phyloP scores from a whole-genome alignment of 768 basidiomycete genomes.

The Lentinula lateritia region DNA sequence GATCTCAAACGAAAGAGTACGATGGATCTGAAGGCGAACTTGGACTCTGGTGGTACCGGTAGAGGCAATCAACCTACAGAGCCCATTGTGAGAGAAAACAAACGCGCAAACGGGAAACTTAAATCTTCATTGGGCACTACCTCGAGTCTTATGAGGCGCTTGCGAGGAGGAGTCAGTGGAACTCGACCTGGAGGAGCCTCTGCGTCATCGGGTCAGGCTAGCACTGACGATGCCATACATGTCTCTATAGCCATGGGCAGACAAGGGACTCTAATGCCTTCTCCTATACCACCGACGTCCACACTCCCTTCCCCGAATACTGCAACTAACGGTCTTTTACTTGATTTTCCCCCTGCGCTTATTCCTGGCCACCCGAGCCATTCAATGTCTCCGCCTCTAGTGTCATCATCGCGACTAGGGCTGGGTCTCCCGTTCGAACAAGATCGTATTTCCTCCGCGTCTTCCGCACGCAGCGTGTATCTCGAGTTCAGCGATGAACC shows the following conservation, averaged over 20 bases:
- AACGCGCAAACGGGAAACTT: background rate
- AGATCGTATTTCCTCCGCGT: background rate
- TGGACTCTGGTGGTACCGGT: background rate
- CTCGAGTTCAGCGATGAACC: background rate
- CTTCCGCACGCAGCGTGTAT: conserved; percentile 1
- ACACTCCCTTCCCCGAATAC: background rate
- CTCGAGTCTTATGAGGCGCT: conserved; percentile 10
- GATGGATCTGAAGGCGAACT: background rate
- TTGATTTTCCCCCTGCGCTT: background rate
- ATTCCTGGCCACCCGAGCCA: conserved; percentile 1
- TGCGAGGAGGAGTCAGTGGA: conserved; percentile 10
- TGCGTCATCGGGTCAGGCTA: background rate
- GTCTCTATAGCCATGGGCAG: background rate
- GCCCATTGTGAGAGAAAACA: background rate
- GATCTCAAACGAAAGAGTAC: conserved; percentile 24
- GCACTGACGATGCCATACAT: background rate
- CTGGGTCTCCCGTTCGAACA: background rate
- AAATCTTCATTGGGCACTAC: conserved; percentile 3
- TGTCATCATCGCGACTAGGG: background rate
- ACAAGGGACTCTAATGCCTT: conserved; percentile 4
- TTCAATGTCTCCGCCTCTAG: background rate
- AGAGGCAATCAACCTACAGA: background rate
- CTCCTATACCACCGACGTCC: background rate
- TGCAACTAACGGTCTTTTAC: too few relatives aligned
- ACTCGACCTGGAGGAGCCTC: conserved; percentile 6